Evolutionary conservation across 179 eudicot species (phyloP).

Genomic region (Silene coronaria): DNA sequence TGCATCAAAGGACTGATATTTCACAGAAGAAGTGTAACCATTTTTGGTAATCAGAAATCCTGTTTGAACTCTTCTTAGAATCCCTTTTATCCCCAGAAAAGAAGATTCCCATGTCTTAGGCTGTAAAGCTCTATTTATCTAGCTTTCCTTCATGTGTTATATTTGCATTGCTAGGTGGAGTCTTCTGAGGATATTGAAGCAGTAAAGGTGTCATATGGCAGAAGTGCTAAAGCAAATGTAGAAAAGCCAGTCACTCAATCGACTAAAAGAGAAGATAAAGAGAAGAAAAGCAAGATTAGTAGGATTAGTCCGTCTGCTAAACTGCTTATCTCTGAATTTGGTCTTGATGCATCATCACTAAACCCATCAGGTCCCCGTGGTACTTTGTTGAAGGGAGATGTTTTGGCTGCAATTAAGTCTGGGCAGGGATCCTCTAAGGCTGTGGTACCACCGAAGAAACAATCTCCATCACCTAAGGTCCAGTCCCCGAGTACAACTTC

Average conservation of each 20-base stretch:
- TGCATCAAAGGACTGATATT: no score
- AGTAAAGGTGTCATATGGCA: constrained; percentile 37
- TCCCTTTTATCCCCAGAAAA: neutral
- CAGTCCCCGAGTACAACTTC: constrained; percentile 33
- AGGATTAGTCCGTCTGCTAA: constrained; percentile 94
- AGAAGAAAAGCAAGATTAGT: constrained; percentile 37
- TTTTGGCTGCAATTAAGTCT: constrained; percentile 75
- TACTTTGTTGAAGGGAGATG: constrained; percentile 86
- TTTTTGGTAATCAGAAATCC: neutral
- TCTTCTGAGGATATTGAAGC: constrained; percentile 64
- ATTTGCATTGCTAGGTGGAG: constrained; percentile 64
- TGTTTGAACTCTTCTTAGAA: neutral
- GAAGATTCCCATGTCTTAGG: neutral
- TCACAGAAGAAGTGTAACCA: no score
- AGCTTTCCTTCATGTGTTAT: constrained; percentile 6
- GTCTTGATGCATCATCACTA: constrained; percentile 67
- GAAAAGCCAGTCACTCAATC: constrained; percentile 42
- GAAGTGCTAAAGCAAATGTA: constrained; percentile 34
- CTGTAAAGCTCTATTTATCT: neutral
- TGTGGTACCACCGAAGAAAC: constrained; percentile 35
- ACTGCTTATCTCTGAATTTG: constrained; percentile 64
- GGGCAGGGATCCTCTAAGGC: constrained; percentile 50
- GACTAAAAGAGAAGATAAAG: constrained; percentile 30
- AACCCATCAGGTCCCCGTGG: constrained; percentile 91
- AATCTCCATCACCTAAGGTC: constrained; percentile 33